Evolutionary conservation across 768 basidiomycete species (phyloP), one percentile per base, ranked within the genome.

Genomic region (Rhodosporidiobolus odoratus): DNA sequence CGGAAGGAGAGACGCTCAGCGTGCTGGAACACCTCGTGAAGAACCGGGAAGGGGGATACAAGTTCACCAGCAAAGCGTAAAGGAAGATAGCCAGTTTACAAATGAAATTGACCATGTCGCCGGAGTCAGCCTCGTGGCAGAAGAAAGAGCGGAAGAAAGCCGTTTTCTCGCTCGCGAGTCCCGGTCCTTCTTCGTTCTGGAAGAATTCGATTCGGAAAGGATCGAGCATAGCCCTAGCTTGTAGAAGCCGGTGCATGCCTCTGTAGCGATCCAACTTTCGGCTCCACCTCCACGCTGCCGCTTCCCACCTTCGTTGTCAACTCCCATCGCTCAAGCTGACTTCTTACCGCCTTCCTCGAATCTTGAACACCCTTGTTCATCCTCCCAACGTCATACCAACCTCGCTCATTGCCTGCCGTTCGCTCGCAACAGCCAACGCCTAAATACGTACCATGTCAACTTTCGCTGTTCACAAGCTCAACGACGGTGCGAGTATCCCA

Each of bases 1-100:
- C 80, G 8, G 77, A 82, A 7, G 80, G 80, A 0, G 82, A 86
- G 65, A 81, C 85, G 58, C 80, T 97, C 27, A 83, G 85, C 35
- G 81, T 81, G 34, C 83, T 94, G 50, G 79, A 85, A 53, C 90
- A 95, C 75, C 81, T 83, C 23, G 87, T 86, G 19, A 82, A 86
- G 23, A 82, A 85, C 60, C 83, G 95, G 62, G 80, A 84, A 64
- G 88, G 89, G 21, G 91, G 92, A 2, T 89, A 89, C 79, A 78
- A 79, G 50, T 89, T 88, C 77, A 79, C 66, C 47, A 69, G 62
- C 64, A 50, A 48, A 34, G 32, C 23, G 9, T 34, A 21, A 19
- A 21, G 9, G 32, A 19, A 12, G 9, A 21, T 15, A 34, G 4
- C 4, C 25, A 19, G 54, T 19, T 9, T 8, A 10, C 32, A 53